Percentiles rank a stretch among this genome's conserved stretches.
phyloP scores from a whole-genome alignment of 768 basidiomycete genomes.

The Tricholoma terreum region DNA sequence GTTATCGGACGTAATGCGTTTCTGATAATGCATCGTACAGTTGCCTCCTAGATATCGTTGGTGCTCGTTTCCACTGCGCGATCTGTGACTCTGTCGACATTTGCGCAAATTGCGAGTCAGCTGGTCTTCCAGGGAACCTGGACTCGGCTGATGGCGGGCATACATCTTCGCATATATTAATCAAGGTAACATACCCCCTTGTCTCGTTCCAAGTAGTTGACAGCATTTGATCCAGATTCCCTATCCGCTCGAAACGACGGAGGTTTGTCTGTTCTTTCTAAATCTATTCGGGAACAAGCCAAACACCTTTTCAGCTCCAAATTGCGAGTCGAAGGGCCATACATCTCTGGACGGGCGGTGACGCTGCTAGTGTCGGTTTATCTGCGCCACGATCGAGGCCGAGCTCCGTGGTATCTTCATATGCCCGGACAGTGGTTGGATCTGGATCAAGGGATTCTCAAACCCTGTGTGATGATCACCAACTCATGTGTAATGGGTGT shows the following conservation, averaged over 20 bases:
- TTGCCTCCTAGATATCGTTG: constrained; percentile 86
- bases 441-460: constrained; percentile 35
- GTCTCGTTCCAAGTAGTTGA: not conserved
- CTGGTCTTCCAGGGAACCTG: constrained; percentile 79
- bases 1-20: not conserved
- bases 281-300: not conserved
- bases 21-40: constrained; percentile 35
- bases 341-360: constrained; percentile 71
- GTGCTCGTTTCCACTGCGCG: constrained; percentile 90
- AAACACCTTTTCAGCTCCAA: constrained; percentile 38
- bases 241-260: constrained; percentile 67
- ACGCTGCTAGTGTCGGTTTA: constrained; percentile 60
- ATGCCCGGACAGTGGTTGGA: constrained; percentile 68
- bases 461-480: constrained; percentile 48
- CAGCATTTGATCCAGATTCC: constrained; percentile 64
- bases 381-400: constrained; percentile 46
- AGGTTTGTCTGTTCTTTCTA: constrained; percentile 41
- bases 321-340: constrained; percentile 73
- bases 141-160: constrained; percentile 78
- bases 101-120: constrained; percentile 84
- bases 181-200: constrained; percentile 59
- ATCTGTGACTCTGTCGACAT: constrained; percentile 84
- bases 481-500: constrained; percentile 59
- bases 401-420: constrained; percentile 57
- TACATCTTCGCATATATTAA: constrained; percentile 85